phyloP scores from a whole-genome alignment of 495 filamentous ascomycete genomes.

The Daldinia bambusicola region DNA sequence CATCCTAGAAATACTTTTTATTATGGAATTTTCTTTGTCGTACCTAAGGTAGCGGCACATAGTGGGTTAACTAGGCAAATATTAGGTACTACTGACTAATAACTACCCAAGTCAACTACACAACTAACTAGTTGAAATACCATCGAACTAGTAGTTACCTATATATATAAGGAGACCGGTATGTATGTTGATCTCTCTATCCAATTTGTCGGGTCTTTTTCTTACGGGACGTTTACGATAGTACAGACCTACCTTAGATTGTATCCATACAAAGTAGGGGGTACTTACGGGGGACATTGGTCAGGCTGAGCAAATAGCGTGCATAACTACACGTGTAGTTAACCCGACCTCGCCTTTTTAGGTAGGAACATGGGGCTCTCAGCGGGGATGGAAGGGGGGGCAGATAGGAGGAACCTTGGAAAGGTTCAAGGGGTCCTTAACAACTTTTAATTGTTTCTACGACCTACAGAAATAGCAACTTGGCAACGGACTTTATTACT shows the following conservation, averaged over 20 bases:
- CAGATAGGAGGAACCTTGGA: slow-evolving; percentile 17
- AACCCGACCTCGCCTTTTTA: slow-evolving; percentile 24
- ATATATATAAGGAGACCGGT: not conserved
- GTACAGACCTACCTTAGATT: slow-evolving; percentile 3
- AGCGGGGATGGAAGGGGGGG: slow-evolving; percentile 29
- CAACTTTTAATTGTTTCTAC: slow-evolving; percentile 26
- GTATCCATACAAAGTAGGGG: slow-evolving; percentile 3
- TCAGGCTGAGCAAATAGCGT: not conserved
- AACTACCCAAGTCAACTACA: no score
- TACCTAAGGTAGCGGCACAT: not conserved
- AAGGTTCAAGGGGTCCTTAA: slow-evolving; percentile 29
- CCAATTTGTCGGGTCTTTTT: slow-evolving; percentile 33
- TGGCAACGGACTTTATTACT: slow-evolving; percentile 24
- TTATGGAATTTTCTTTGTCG: not conserved
- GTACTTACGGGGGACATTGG: slow-evolving; percentile 3
- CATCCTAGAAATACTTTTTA: not conserved
- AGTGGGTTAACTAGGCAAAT: not conserved
- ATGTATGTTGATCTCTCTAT: slow-evolving; percentile 21
- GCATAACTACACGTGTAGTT: slow-evolving; percentile 15
- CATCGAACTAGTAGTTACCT: not conserved
- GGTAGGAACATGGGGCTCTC: slow-evolving; percentile 35
- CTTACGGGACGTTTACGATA: slow-evolving; percentile 1
- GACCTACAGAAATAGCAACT: slow-evolving; percentile 35
- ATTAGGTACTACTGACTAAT: no score
- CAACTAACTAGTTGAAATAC: not conserved